These are phyloP conservation scores for Rhodomyrtus psidioides DNA, from an alignment of 441 rosid genomes.

Conservation along the genomic window DNA sequence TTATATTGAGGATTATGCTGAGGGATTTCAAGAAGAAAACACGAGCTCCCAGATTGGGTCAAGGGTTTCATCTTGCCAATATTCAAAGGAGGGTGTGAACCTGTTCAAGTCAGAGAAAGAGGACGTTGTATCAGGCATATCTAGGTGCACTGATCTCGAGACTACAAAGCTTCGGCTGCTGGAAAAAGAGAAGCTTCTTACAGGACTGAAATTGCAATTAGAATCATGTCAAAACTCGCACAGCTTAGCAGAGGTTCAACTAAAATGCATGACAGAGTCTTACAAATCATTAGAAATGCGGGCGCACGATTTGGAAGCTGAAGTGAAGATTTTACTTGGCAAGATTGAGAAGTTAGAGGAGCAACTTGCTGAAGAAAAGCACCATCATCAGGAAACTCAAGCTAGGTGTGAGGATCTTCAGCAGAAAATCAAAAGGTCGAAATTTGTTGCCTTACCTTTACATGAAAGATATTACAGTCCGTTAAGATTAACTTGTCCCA, in stretches of 20 bases:
- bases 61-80: not conserved
- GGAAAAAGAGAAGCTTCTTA: slow-evolving; percentile 28
- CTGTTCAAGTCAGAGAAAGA: slow-evolving; percentile 24
- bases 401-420: slow-evolving; percentile 34
- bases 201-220: slow-evolving; percentile 23
- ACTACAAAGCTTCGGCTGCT: slow-evolving; percentile 15
- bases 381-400: slow-evolving; percentile 26
- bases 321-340: slow-evolving; percentile 25
- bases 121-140: slow-evolving; percentile 12
- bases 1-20: slow-evolving; percentile 28
- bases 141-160: slow-evolving; percentile 27
- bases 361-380: slow-evolving; percentile 28
- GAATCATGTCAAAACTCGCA: slow-evolving; percentile 22
- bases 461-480: not conserved
- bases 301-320: slow-evolving; percentile 25
- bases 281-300: slow-evolving; percentile 34
- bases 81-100: not conserved
- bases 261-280: slow-evolving; percentile 51
- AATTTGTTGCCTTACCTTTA: not conserved
- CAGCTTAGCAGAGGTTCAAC: slow-evolving; percentile 43
- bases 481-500: not conserved
- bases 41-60: not conserved
- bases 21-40: slow-evolving; percentile 23
- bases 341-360: slow-evolving; percentile 23
- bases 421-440: slow-evolving; percentile 34